Conservation (phyloP, 306 rosid species). For the Sicyos baderoa region DNA sequence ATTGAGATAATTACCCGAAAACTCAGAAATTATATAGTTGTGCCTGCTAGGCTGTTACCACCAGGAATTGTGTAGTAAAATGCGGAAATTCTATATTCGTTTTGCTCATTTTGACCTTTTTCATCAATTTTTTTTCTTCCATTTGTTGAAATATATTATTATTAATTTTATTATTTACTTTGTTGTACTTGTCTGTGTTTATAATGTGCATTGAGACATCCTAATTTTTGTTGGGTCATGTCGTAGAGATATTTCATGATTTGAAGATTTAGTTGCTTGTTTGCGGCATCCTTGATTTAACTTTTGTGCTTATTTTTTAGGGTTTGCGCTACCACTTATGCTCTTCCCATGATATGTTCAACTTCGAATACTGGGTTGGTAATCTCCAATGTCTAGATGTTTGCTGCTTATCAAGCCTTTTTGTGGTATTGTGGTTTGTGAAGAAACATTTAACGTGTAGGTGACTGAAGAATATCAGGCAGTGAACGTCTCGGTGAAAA, state of each 20-base stretch:
- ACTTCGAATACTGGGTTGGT: slow-evolving; percentile 93
- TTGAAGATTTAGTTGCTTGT: slow-evolving; percentile 2
- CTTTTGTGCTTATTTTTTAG: slow-evolving; percentile 35
- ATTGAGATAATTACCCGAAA: neutral
- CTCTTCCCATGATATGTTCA: slow-evolving; percentile 90
- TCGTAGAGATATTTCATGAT: neutral
- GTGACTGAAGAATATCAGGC: slow-evolving; percentile 93
- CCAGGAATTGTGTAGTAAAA: neutral
- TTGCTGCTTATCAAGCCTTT: slow-evolving; percentile 28
- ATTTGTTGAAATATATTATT: neutral
- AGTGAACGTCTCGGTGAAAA: slow-evolving; percentile 84
- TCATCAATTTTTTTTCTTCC: neutral
- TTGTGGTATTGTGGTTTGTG: slow-evolving; percentile 28
- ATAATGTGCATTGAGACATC: neutral
- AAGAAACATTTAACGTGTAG: slow-evolving; percentile 44
- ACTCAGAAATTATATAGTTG: neutral
- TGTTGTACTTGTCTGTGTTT: neutral
- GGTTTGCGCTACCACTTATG: slow-evolving; percentile 90
- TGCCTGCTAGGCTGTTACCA: neutral
- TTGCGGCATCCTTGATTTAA: slow-evolving; percentile 9
- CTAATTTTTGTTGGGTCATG: neutral
- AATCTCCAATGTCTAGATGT: slow-evolving; percentile 26
- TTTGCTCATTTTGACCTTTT: slow-evolving; percentile 2
- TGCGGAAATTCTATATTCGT: neutral
- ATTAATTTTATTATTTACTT: neutral